Conservation (phyloP, 352 stramenopile species). For the Globisporangium alternatum region DNA sequence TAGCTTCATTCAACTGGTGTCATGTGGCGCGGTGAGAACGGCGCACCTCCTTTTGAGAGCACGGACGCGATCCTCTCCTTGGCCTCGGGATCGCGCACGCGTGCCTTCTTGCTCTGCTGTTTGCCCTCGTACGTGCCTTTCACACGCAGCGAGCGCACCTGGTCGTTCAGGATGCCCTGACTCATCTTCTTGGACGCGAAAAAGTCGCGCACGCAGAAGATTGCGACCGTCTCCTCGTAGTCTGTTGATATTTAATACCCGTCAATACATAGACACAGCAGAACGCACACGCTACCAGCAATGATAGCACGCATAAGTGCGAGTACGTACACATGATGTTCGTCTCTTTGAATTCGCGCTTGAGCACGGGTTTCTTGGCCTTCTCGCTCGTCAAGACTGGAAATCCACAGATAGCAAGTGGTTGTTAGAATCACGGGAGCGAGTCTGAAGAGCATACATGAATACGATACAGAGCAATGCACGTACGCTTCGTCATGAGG, state of each 20-base stretch:
- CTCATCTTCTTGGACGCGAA: constrained; percentile 70
- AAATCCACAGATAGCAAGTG: background rate
- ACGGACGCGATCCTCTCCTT: constrained; percentile 44
- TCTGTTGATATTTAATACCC: constrained; percentile 27
- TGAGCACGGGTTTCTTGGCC: constrained; percentile 41
- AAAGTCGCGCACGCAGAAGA: constrained; percentile 75
- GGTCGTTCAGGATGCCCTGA: constrained; percentile 72
- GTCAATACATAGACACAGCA: background rate
- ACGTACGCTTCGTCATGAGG: constrained; percentile 21
- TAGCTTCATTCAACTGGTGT: constrained; percentile 5
- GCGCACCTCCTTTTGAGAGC: constrained; percentile 21
- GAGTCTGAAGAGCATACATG: background rate
- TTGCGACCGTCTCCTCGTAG: constrained; percentile 73
- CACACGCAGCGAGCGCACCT: constrained; percentile 56
- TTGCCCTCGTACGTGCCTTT: constrained; percentile 33
- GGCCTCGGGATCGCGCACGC: constrained; percentile 20
- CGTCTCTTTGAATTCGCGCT: constrained; percentile 77
- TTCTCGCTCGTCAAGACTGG: constrained; percentile 6
- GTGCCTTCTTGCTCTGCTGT: constrained; percentile 30
- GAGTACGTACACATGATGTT: constrained; percentile 64
- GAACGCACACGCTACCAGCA: constrained; percentile 4
- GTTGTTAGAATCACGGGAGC: background rate
- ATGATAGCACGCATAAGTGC: background rate
- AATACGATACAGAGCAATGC: background rate
- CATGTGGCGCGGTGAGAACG: constrained; percentile 27